Base-by-base conservation (phyloP, 495 filamentous ascomycete genomes). In the Pyronema domesticum region DNA sequence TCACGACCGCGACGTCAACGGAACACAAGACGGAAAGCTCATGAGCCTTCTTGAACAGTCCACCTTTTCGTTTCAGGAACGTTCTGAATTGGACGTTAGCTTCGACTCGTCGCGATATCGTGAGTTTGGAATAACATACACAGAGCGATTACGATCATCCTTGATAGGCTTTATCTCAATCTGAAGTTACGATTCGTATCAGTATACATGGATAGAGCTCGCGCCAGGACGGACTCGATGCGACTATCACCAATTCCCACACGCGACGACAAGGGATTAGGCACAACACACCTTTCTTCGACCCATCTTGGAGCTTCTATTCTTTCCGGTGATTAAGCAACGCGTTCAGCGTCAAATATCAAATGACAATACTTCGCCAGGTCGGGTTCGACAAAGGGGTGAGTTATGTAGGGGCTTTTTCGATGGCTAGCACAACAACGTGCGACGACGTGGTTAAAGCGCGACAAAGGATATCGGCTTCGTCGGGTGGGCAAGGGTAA, bases 101-200 rank as follows among this genome's bases (percentile, higher is more conserved):
- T 18, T 14, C 5, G n/a, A 14, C 40, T 44, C n/a, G 40, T 44
- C 40, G 5, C 23, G 5, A 30, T 30, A 30, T 30, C 23, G 23
- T 30, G 23, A 30, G 23, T 30, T 30, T 30, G 51, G 43, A 45
- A 58, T 47, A 17, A 76, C 89, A 74, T 85, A 95, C 89, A 95
- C 91, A 59, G 89, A 95, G 66, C 91, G 87, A 67, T 98, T 98
- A 65, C 91, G 79, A 68, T 98, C 91, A 80, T 98, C 91, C 73
- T 94, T 95, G 76, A 98, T 98, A 53, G 93, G 85, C 73, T 96
- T 96, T 76, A 98, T 98, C 73, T 95, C 91, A 68, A 98, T 98
- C 81, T 85, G 51, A 40, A 56, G 43, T 46, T 51, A 36, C 18
- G 37, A 37, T 30, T 52, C 43, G 39, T 53, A 51, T 56, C 37